Evolutionary conservation across 1,284 basidiomycete species (phyloP), one percentile per base, ranked within the genome.

Genomic region (Pholiota adiposa): DNA sequence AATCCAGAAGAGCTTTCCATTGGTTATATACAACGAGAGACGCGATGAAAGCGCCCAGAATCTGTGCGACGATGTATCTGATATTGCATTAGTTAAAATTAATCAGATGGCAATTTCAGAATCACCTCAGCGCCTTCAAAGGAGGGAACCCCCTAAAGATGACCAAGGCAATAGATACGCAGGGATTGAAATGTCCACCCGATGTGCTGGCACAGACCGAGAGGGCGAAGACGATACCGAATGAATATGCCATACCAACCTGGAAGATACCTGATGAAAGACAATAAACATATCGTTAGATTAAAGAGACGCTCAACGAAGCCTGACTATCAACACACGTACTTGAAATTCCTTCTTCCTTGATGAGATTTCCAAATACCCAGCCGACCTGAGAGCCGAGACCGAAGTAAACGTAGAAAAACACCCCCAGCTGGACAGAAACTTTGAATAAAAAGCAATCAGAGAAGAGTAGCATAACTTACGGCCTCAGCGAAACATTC

Each of bases 131-230:
- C 0, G 78, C 88, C 66, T 88, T 89, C 38, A 72, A 64, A 19
- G 74, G 65, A 0, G 89, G 84, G 67, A 90, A 87, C 0, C 80
- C 79, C 48, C 74, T 79, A 75, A 84, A 85, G 12, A 88, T 23
- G 16, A 80, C 72, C 54, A 82, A 76, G 5, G 80, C 72, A 53
- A 90, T 76, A 8, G 89, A 87, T 33, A 90, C 76, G 53, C 80
- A 77, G 19, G 87, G 86, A 67, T 82, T 87, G 71, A 90, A 83
- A 67, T 90, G 87, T 6, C 87, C 86, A 11, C 83, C 84, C 14
- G 87, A 90, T 2, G 86, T 83, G 6, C 81, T 67, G 29, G 72
- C 73, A 62, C 81, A 84, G 18, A 86, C 72, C 4, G 72, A 71
- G 36, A 91, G 67, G 0, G 89, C 88, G 49, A 90, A 78, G 12